phyloP scores from a whole-genome alignment of 1,284 basidiomycete species.

The Lentinula novae-zelandiae region DNA sequence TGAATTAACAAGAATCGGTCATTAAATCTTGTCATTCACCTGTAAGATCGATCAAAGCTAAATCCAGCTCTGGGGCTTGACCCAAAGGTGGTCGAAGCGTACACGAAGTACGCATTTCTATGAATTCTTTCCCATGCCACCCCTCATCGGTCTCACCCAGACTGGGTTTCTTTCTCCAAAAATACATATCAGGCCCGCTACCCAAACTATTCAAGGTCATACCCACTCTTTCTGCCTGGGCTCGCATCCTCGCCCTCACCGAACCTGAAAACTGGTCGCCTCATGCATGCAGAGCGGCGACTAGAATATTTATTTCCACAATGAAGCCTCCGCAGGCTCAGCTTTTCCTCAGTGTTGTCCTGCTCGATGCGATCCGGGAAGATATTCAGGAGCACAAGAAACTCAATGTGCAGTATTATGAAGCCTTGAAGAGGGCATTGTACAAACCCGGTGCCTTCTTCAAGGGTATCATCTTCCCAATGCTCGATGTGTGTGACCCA shows the following conservation, averaged over 20 bases:
- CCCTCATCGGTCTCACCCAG: conserved; percentile 35
- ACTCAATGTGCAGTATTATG: conserved; percentile 92
- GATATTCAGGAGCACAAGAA: conserved; percentile 89
- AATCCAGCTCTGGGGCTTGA: conserved; percentile 92
- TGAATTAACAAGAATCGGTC: not conserved
- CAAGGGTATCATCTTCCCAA: conserved; percentile 96
- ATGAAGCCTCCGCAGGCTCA: conserved; percentile 97
- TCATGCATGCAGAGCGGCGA: conserved; percentile 92
- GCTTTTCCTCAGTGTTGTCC: conserved; percentile 88
- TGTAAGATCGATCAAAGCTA: conserved; percentile 58
- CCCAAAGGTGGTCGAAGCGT: conserved; percentile 95
- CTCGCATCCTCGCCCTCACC: conserved; percentile 91
- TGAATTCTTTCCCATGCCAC: not conserved
- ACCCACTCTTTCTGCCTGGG: conserved; percentile 95
- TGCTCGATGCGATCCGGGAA: conserved; percentile 88
- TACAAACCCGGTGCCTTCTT: conserved; percentile 99
- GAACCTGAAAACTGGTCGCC: conserved; percentile 93
- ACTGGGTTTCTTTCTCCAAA: conserved; percentile 82
- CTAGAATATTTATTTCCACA: conserved; percentile 93
- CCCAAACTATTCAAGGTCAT: conserved; percentile 99
- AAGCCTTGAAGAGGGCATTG: conserved; percentile 85
- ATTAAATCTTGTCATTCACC: not conserved
- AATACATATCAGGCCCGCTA: conserved; percentile 93
- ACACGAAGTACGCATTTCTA: conserved; percentile 71
- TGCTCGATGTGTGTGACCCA: conserved; percentile 75